Evolutionary conservation across 2,329 filamentous ascomycete species (phyloP).

Genomic region (Fonsecaea multimorphosa): DNA sequence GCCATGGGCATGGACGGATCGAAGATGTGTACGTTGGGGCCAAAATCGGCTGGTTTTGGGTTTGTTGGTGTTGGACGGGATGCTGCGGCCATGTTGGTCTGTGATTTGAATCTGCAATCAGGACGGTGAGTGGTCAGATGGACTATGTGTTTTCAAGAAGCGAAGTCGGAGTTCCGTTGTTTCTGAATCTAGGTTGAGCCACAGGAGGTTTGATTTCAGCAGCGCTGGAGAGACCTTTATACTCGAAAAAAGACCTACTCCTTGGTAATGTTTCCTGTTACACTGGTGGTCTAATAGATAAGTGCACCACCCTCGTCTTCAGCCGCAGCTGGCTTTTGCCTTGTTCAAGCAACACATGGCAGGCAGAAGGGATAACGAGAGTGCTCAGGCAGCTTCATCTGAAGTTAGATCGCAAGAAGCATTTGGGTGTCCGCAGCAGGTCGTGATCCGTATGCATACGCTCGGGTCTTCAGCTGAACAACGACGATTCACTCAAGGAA

Average conservation of each 20-base stretch:
- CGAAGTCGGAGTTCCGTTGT: not conserved
- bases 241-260: not conserved
- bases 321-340: not conserved
- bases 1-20: not conserved
- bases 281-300: not conserved
- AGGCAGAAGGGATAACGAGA: not conserved
- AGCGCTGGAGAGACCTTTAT: not conserved
- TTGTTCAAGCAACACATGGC: not conserved
- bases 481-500: not conserved
- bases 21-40: conserved; percentile 1
- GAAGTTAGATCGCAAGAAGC: not conserved
- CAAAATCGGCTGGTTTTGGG: not conserved
- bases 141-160: not conserved
- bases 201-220: not conserved
- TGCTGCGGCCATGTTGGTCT: not conserved
- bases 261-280: not conserved
- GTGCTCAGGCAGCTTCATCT: not conserved
- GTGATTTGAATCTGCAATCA: not conserved
- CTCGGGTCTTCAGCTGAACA: not conserved
- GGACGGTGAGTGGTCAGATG: not conserved
- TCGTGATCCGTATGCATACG: not conserved
- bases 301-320: not conserved
- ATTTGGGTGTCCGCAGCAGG: not conserved
- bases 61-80: not conserved
- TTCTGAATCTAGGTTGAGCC: too few species aligned